phyloP scores from a whole-genome alignment of 352 stramenopile genomes.

The Plasmopara viticola region DNA sequence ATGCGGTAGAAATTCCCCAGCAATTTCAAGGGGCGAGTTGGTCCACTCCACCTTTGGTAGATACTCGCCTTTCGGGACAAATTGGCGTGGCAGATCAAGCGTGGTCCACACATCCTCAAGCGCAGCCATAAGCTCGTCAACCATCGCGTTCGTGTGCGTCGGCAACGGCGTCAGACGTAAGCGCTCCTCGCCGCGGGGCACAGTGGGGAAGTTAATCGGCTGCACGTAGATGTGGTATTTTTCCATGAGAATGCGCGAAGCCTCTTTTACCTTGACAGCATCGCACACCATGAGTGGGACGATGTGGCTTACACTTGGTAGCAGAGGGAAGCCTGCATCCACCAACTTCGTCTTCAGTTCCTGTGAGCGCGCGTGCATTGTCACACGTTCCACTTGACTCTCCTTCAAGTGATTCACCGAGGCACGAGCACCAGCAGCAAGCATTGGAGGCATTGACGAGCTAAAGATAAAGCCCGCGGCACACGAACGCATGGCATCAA shows the following conservation, averaged over 20 bases:
- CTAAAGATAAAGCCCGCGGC: slow-evolving; percentile 89
- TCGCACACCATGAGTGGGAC: slow-evolving; percentile 87
- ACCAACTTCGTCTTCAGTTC: slow-evolving; percentile 82
- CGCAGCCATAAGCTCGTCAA: slow-evolving; percentile 74
- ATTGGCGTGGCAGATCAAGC: slow-evolving; percentile 68
- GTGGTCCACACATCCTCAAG: slow-evolving; percentile 85
- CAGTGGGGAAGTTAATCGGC: slow-evolving; percentile 90
- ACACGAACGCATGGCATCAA: slow-evolving; percentile 85
- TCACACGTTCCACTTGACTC: slow-evolving; percentile 68
- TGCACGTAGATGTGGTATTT: slow-evolving; percentile 90
- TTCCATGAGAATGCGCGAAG: slow-evolving; percentile 86
- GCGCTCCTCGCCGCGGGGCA: slow-evolving; percentile 84
- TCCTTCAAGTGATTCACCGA: slow-evolving; percentile 82
- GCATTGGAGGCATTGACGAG: slow-evolving; percentile 83
- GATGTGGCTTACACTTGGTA: slow-evolving; percentile 87
- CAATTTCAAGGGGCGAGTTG: slow-evolving; percentile 47
- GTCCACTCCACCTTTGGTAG: slow-evolving; percentile 75
- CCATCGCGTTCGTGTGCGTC: slow-evolving; percentile 85
- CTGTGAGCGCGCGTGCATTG: slow-evolving; percentile 80
- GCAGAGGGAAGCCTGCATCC: slow-evolving; percentile 75
- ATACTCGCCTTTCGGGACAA: slow-evolving; percentile 56
- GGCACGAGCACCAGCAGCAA: slow-evolving; percentile 73
- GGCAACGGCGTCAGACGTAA: slow-evolving; percentile 82
- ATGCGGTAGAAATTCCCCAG: slow-evolving; percentile 39
- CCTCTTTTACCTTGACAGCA: slow-evolving; percentile 84